Base-by-base conservation (phyloP, 139 green algal genomes). In the Asterochloris erici region DNA sequence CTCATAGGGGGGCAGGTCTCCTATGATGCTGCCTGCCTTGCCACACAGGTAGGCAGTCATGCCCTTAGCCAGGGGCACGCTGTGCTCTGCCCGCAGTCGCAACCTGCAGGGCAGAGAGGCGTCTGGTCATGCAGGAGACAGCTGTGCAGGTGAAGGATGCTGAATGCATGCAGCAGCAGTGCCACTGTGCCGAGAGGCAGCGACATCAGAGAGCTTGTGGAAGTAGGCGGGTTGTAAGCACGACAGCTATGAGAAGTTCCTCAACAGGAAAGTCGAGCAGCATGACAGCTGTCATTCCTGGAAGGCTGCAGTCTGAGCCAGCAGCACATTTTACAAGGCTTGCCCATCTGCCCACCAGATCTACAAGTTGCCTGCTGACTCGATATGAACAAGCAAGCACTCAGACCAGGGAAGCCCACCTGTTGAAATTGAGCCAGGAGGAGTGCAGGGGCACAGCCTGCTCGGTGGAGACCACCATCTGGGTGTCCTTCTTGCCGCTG, bases 1-100 rank as follows among this genome's bases (percentile, higher is more conserved):
- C 88, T 99, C 96, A 83, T 99, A 98, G 24, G 96, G 95, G 9
- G 96, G 97, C 73, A 99, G 82, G 85, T 99, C 96, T 0, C 95
- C 96, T 24, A 96, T 63, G 21, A 96, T 93, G 13, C 81, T 66
- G 21, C 94, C 94, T 10, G 87, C 94, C 24, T 84, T 84, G 38
- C 21, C 79, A 61, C 70, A 86, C 15, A 86, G 16, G 24, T 81
- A 81, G n/a, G 68, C 68, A 19, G 27, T 24, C 61, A 84, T 47
- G 64, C 73, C 29, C 29, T 78, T 66, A 38, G 87, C 90, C 12
- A 96, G 27, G 2, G 81, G 79, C 17, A 95, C 23, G 13, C 86
- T 87, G 75, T 91, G 91, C 76, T 97, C 92, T 54, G 86, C 84
- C 11, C 89, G 85, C 62, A 85, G 28, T 73, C 82, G 74, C 19